Evolutionary conservation across 2,329 filamentous ascomycete genomes (phyloP).

Genomic region (Triangularia verruculosa): DNA sequence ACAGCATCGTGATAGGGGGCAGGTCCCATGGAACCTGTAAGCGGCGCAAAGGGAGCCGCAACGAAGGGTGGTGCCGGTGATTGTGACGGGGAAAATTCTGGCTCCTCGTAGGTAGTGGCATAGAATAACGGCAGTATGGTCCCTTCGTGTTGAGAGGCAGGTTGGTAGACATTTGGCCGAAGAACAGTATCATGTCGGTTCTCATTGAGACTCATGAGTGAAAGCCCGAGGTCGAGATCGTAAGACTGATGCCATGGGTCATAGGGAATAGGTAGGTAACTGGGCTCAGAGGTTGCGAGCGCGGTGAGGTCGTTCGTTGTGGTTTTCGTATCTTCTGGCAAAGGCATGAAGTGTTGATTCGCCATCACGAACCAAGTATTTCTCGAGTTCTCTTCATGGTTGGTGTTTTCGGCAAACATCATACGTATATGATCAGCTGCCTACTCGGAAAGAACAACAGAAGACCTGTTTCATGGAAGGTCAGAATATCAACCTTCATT

Average conservation of each 20-base stretch:
- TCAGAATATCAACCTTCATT: neutral
- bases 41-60: too few relatives aligned
- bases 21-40: too few relatives aligned
- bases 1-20: too few relatives aligned
- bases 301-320: neutral
- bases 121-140: neutral
- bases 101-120: neutral
- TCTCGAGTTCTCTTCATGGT: neutral
- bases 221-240: neutral
- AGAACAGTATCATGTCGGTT: neutral
- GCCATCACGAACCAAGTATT: neutral
- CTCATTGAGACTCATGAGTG: neutral
- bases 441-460: neutral
- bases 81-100: neutral
- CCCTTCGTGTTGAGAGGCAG: neutral
- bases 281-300: neutral
- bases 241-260: neutral
- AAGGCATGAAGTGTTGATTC: neutral
- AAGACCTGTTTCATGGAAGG: neutral
- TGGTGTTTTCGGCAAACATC: neutral
- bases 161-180: neutral
- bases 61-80: neutral
- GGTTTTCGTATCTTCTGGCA: neutral
- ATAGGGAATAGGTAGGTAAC: neutral
- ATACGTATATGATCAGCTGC: neutral